Evolutionary conservation across 2,329 filamentous ascomycete genomes (phyloP), one percentile per base, ranked within the genome.

Genomic region (Colletotrichum magnum): DNA sequence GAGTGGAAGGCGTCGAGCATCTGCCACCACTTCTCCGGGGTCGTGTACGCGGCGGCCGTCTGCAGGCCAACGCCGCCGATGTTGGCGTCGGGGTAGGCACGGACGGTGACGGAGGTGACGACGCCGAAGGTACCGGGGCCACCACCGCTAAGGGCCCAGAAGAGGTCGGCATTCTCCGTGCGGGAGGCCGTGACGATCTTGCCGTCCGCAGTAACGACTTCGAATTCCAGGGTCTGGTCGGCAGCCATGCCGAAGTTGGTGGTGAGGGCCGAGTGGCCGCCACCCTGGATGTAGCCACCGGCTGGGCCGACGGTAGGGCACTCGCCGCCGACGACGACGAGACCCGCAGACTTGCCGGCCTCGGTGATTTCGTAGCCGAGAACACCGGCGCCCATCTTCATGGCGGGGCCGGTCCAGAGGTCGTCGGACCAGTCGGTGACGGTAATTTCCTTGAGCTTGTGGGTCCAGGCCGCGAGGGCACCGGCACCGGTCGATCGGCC

Each of bases 131-230:
- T 90, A 16, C 88, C 87, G 10, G 84, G 86, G 2, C 90, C 89
- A 0, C 89, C 88, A 4, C 89, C 89, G 50, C 82, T 81, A 1
- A 91, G 77, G 1, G 89, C 90, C 89, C 89, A 92, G 79, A 88
- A 92, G 1, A 92, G 79, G 59, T 91, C 89, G 0, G 79, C 66
- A 71, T 91, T 87, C 39, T 84, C 69, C 0, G 73, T 74, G 0
- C 79, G 81, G 4, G 81, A 85, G 0, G 87, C 88, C 2, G 77
- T 83, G 1, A 89, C 70, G n/a, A 84, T 73, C 16, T 81, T 67
- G 2, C 89, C 88, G 16, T 76, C 74, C 0, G 82, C 85, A 7
- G 84, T 87, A n/a, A 92, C 81, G 1, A 89, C 86, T 68, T 89
- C 83, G 61, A 81, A 87, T 70, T 86, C 82, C 2, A 92, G 79